A percentile compares a stretch with the other conserved stretches of the same genome.
These are phyloP conservation scores for Lyophyllum atratum DNA, from an alignment of 768 basidiomycete genomes.

Conservation along the genomic window DNA sequence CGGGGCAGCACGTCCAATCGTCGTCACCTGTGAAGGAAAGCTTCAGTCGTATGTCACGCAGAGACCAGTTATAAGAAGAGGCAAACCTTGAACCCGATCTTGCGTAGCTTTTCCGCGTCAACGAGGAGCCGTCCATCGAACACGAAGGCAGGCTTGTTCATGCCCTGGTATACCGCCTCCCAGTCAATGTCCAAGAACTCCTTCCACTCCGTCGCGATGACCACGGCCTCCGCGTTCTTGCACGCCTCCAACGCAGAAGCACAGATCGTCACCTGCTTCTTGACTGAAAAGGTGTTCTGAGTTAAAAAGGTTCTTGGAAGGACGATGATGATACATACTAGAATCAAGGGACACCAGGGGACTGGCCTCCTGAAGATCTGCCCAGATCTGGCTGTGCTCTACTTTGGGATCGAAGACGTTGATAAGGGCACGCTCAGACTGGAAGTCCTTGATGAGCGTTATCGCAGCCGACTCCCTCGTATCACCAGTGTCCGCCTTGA, in stretches of 20 bases:
- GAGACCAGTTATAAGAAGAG: not conserved
- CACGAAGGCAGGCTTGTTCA: constrained; percentile 99
- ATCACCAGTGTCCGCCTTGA: constrained; percentile 99
- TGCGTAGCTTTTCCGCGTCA: constrained; percentile 73
- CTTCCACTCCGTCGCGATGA: constrained; percentile 97
- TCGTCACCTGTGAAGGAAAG: constrained; percentile 44
- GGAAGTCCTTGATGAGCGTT: constrained; percentile 92
- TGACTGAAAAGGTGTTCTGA: constrained; percentile 49
- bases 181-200: constrained; percentile 95
- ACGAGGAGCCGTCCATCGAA: constrained; percentile 93
- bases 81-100: constrained; percentile 88
- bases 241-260: constrained; percentile 84
- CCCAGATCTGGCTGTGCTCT: constrained; percentile 83
- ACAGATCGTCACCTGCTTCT: constrained; percentile 85
- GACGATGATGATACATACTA: constrained; percentile 50
- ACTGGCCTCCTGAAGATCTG: constrained; percentile 69
- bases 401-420: constrained; percentile 95
- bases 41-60: not conserved
- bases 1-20: constrained; percentile 49
- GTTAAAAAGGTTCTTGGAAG: not conserved
- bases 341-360: constrained; percentile 62
- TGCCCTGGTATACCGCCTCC: constrained; percentile 77
- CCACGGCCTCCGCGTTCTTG: constrained; percentile 86
- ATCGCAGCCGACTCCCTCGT: constrained; percentile 98
- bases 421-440: constrained; percentile 82